Evolutionary conservation across 2,329 filamentous ascomycete species (phyloP).

Genomic region (Aureobasidium subglaciale): DNA sequence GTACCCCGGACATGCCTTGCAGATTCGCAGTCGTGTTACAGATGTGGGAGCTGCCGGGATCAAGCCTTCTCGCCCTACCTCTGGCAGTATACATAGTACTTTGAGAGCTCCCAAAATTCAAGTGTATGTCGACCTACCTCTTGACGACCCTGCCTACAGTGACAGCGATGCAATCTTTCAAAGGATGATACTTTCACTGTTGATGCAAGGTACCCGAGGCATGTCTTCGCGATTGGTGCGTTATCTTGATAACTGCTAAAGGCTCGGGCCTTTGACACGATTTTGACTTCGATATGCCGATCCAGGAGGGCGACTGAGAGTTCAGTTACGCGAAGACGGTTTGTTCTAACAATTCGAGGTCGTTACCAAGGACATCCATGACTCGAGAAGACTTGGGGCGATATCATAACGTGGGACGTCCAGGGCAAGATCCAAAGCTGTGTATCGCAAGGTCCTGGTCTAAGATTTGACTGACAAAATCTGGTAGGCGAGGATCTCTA

Average conservation of each 20-base stretch:
- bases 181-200: background rate
- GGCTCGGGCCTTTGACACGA: background rate
- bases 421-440: too few relatives aligned
- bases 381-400: background rate
- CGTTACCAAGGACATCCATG: background rate
- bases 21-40: background rate
- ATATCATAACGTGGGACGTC: background rate
- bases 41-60: background rate
- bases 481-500: background rate
- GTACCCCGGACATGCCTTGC: background rate
- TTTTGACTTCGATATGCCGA: background rate
- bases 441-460: background rate
- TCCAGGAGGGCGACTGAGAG: background rate
- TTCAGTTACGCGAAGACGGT: background rate
- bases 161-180: background rate
- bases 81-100: background rate
- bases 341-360: too few relatives aligned
- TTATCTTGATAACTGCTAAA: background rate
- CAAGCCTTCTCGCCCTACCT: background rate
- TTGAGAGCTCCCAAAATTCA: background rate
- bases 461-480: background rate
- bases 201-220: constrained; percentile 2
- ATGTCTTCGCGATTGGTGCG: constrained; percentile 5
- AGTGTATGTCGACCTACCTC: background rate
- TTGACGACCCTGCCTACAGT: background rate